Evolutionary conservation across 2,329 filamentous ascomycete species (phyloP), one percentile per base, ranked within the genome.

Genomic region (Phialophora chinensis): DNA sequence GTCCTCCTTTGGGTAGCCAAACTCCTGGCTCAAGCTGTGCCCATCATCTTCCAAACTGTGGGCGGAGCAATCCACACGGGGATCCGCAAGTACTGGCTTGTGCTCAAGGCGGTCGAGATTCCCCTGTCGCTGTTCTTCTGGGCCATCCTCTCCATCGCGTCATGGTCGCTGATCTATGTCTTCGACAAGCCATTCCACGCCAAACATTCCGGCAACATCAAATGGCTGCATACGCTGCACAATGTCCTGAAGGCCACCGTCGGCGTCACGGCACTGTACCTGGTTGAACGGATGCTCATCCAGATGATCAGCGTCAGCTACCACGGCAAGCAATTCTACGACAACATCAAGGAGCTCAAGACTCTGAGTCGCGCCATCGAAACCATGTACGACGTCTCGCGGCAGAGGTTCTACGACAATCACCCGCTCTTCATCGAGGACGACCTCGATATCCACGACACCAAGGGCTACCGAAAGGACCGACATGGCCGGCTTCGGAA

Each of bases 251-350:
- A 65, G 29, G 67, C 67, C 35, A 65, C 67, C 31, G 55, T 66
- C 44, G 65, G 63, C 31, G 64, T 69, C 23, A 58, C 64, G 8
- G 66, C 63, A 2, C 52, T 89, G 50, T 83, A 85, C 29, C 56
- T 69, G 29, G 65, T 67, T 12, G 60, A 69, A 50, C 63, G 67
- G 52, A 54, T 69, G 49, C 44, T 66, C 23, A 67, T 69, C 49
- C 67, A 69, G 47, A 60, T 66, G 59, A 55, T 68, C 56, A 66
- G 65, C 25, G 63, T 69, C 44, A 67, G 60, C 31, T 69, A 67
- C 56, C 65, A 69, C 38, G 62, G 67, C 23, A 69, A 67, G 55
- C 60, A 69, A 50, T 63, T 65, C 53, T 65, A 67, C 47, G 67
- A 65, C 53, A 63, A 63, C 33, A 65, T 69, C 65, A 69, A 69